Base-by-base conservation (phyloP, 495 filamentous ascomycete species). In the Penicillium desertorum region DNA sequence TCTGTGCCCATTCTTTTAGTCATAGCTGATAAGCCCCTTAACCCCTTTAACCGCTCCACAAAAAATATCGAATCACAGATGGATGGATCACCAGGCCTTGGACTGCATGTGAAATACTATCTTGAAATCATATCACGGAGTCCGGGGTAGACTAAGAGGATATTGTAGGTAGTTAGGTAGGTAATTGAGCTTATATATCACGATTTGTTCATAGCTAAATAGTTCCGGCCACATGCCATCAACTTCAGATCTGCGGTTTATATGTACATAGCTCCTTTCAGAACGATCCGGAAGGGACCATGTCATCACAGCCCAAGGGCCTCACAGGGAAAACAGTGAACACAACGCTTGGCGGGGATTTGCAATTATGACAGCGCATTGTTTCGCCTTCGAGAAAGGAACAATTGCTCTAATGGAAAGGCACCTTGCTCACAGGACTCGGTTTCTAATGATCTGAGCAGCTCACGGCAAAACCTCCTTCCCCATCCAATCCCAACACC, bases 401-500 rank as follows among this genome's bases (percentile, higher is more conserved):
- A 37, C 16, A n/a, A 7, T 16, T 37, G 12, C 4, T 36, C 34
- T 7, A 16, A 16, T 2, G 14, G 5, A 36, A 36, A 14, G 5
- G 5, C 4, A 6, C 23, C 23, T 25, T 25, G 23, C 3, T 25
- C 23, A 25, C 23, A 25, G 4, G 5, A 6, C 23, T 16, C 34
- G n/a, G 16, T n/a, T 2, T 16, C 36, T 37, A 2, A 2, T 0
- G 6, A n/a, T 25, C 29, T 25, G 9, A 49, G 5, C 23, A 22
- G 17, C 34, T 79, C 66, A 90, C 22, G 89, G 87, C 42, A 72
- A 55, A 16, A 95, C 75, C 66, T 90, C 88, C 55, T 85, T 74
- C 4, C 87, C 88, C 61, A 84, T 84, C 83, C 85, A 92, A 76
- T 91, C 88, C 87, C 87, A 92, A 66, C 82, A 89, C 61, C 75